phyloP scores from a whole-genome alignment of 495 filamentous ascomycete genomes.

The Aspergillus carlsbadensis region DNA sequence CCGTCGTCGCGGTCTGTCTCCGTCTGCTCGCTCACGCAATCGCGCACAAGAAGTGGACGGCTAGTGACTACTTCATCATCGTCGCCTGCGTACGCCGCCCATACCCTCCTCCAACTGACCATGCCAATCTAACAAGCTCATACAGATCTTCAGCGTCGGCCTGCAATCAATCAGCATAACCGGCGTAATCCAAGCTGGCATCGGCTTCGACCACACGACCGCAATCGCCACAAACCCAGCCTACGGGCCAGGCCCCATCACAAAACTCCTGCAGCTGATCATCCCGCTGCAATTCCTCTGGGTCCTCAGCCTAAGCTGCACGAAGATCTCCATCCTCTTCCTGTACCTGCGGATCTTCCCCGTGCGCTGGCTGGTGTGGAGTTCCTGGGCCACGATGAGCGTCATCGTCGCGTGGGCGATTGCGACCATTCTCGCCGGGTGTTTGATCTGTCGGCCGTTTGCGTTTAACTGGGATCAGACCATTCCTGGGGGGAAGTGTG shows the following conservation, averaged over 20 bases:
- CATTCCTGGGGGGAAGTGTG: constrained; percentile 42
- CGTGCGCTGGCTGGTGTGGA: constrained; percentile 13
- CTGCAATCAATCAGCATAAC: constrained; percentile 17
- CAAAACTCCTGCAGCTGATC: constrained; percentile 15
- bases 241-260: constrained; percentile 16
- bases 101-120: not conserved
- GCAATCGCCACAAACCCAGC: not conserved
- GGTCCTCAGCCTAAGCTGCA: constrained; percentile 23
- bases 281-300: constrained; percentile 21
- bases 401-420: constrained; percentile 25
- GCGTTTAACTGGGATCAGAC: constrained; percentile 44
- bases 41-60: constrained; percentile 19
- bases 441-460: constrained; percentile 51
- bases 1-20: constrained; percentile 11
- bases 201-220: constrained; percentile 14
- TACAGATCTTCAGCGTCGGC: constrained; percentile 15
- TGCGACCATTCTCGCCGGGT: constrained; percentile 24
- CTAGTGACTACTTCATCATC: constrained; percentile 20
- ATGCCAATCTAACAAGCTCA: not conserved
- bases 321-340: constrained; percentile 35
- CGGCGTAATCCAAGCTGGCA: constrained; percentile 15
- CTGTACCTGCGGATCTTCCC: constrained; percentile 36
- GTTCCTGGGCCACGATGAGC: constrained; percentile 19
- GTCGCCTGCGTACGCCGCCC: constrained; percentile 14
- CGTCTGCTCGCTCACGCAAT: constrained; percentile 17